Conservation (phyloP, 129 eudicot species). For the Sambucus nigra region DNA sequence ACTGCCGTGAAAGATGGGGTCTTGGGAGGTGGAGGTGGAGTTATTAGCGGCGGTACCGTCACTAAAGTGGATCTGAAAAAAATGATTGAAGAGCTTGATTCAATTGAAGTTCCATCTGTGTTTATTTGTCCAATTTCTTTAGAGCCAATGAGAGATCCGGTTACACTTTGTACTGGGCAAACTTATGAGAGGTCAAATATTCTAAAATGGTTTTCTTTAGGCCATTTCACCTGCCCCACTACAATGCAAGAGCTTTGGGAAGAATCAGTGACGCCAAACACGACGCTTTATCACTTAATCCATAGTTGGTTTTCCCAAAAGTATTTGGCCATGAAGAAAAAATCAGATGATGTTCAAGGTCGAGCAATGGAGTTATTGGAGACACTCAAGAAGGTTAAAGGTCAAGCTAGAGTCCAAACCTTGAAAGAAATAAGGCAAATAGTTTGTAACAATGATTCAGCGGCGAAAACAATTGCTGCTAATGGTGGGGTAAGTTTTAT, state of each 20-base stretch:
- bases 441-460: slow-evolving; percentile 30
- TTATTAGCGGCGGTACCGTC: slow-evolving; percentile 12
- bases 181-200: slow-evolving; percentile 60
- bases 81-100: slow-evolving; percentile 49
- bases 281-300: slow-evolving; percentile 45
- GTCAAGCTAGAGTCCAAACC: slow-evolving; percentile 48
- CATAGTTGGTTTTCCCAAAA: slow-evolving; percentile 59
- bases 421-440: slow-evolving; percentile 45
- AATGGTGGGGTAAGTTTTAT: slow-evolving; percentile 44
- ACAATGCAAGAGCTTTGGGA: slow-evolving; percentile 84
- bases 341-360: slow-evolving; percentile 66
- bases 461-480: slow-evolving; percentile 46
- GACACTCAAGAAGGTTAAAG: slow-evolving; percentile 53
- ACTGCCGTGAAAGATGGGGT: slow-evolving; percentile 52
- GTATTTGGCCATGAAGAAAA: slow-evolving; percentile 57
- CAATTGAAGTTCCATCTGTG: slow-evolving; percentile 44
- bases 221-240: slow-evolving; percentile 75
- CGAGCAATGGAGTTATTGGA: slow-evolving; percentile 50
- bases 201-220: slow-evolving; percentile 53
- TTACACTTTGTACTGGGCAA: slow-evolving; percentile 75
- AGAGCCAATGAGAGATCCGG: slow-evolving; percentile 79
- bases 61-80: slow-evolving; percentile 52
- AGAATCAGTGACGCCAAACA: slow-evolving; percentile 53
- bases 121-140: slow-evolving; percentile 68
- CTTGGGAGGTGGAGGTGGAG: slow-evolving; percentile 40